Base-by-base conservation (phyloP, 83 land plant species). In the Picea engelmannii region DNA sequence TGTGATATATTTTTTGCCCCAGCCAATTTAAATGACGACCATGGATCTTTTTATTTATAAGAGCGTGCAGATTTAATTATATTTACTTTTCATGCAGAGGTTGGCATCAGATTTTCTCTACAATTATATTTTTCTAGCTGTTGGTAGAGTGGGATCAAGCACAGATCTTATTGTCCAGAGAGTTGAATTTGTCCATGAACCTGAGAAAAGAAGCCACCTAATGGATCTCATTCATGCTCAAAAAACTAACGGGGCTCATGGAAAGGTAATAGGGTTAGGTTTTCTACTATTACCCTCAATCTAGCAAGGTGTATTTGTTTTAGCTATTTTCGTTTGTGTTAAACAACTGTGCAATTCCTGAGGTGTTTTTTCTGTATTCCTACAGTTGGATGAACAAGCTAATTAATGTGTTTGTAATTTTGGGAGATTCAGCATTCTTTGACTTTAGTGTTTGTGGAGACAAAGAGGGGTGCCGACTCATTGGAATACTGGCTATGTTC, bases 141-240 rank as follows among this genome's bases (percentile, higher is more conserved):
- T 97, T 77, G 99, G 99, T 63, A 94, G 97, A 87, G 98, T 95
- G 78, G 99, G 99, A 17, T 97, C 99, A 17, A 97, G 99, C 77
- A 97, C 99, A 55, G 98, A 97, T 83, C 84, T 97, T 66, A 95
- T 97, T 78, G 91, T 92, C 78, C 99, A 97, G 70, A 90, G 95
- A 71, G 98, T 95, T 40, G 97, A 95, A 62, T 94, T 82, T 90
- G 98, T 97, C 52, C 93, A 66, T 21, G 95, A 93, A 60, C 42
- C 83, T 38, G 99, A 96, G 74, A 96, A 93, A 83, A 88, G 98
- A 80, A 95, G 96, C 85, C 94, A 93, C 85, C 90, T 96, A 20
- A 93, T 93, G 95, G 99, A 95, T 79, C 88, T 95, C 70, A 90
- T 96, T 58, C 94, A 92, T 88, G 94, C 93, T 9, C 99, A 96